Percentiles rank a stretch among this genome's conserved stretches.
phyloP scores from a whole-genome alignment of 1,284 basidiomycete species.

The Leccinum subrobustum region DNA sequence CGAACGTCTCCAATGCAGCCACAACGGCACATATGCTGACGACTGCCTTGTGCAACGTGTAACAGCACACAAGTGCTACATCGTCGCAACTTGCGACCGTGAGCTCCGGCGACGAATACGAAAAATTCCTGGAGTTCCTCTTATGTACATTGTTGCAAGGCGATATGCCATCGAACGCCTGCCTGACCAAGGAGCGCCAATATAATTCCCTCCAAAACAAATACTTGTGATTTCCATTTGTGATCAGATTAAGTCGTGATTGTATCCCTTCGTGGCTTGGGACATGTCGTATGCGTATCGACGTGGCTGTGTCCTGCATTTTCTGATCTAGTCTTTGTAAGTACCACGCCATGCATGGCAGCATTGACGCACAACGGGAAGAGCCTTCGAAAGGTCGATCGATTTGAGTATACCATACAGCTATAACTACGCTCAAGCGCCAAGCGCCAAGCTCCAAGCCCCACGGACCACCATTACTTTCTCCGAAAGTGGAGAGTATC shows the following conservation, averaged over 20 bases:
- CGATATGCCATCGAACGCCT: conserved; percentile 91
- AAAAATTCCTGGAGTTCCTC: conserved; percentile 90
- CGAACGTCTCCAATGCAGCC: conserved; percentile 89
- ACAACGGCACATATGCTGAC: conserved; percentile 96
- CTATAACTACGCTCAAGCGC: not conserved
- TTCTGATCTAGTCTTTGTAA: not conserved
- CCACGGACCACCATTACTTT: not conserved
- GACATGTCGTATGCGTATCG: not conserved
- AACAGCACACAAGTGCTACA: conserved; percentile 93
- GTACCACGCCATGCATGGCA: not conserved
- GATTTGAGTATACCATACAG: not conserved
- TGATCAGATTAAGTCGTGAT: not conserved
- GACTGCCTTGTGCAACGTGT: conserved; percentile 97
- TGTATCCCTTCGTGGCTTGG: not conserved
- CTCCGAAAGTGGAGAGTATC: not conserved
- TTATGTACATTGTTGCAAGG: conserved; percentile 94
- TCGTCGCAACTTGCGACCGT: conserved; percentile 97
- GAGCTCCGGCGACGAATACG: conserved; percentile 91
- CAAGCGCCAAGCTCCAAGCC: not conserved
- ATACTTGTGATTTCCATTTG: not conserved
- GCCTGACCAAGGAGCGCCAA: conserved; percentile 87
- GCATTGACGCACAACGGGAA: not conserved
- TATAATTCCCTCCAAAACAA: conserved; percentile 11
- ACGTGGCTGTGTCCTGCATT: not conserved
- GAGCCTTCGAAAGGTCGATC: not conserved